Base-by-base conservation (phyloP, 2,329 filamentous ascomycete species). In the Penicillium paneum region DNA sequence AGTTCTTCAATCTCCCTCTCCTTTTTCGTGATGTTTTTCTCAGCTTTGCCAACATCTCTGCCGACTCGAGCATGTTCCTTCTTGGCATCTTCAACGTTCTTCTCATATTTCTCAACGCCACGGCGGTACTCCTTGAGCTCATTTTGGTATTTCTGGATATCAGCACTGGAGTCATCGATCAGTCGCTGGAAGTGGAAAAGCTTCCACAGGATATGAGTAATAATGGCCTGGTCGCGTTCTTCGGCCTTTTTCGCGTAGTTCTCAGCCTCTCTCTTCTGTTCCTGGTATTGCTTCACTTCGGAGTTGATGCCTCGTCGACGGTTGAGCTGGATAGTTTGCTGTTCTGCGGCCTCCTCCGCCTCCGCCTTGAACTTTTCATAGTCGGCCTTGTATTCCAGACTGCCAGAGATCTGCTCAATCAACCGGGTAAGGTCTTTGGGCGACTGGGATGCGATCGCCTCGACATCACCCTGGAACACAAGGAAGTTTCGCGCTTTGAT, bases 401-500 rank as follows among this genome's bases (percentile, higher is more conserved):
- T 97, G 42, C 94, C 94, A 1, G 93, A 97, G 58, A 99, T 97
- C 74, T 97, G 94, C 76, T 99, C 94, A 53, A 99, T 96, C 47
- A 99, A 78, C 47, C 90, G 84, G 0, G 94, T 99, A 36, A 99
- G 83, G 67, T 97, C 94, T 64, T 91, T 92, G 0, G 94, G 91
- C 1, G 91, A 95, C 71, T 97, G 94, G 8, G 91, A 91, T 2
- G 94, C 95, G 67, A 99, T 97, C 24, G 91, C 90, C 73, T 99
- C 94, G 17, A 99, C 93, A 70, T 99, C 94, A 62, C 94, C 95
- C 74, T 99, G 94, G 72, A 99, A 99, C 34, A 99, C 94, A 5
- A 99, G 83, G 71, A 99, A 99, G 71, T 99, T 99, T 62, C 94
- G 85, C 32, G 94, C 94, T 74, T 96, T 97, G 79, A 99, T 97